Evolutionary conservation across 306 rosid genomes (phyloP), one percentile per base, ranked within the genome.

Genomic region (Casuarina glauca): DNA sequence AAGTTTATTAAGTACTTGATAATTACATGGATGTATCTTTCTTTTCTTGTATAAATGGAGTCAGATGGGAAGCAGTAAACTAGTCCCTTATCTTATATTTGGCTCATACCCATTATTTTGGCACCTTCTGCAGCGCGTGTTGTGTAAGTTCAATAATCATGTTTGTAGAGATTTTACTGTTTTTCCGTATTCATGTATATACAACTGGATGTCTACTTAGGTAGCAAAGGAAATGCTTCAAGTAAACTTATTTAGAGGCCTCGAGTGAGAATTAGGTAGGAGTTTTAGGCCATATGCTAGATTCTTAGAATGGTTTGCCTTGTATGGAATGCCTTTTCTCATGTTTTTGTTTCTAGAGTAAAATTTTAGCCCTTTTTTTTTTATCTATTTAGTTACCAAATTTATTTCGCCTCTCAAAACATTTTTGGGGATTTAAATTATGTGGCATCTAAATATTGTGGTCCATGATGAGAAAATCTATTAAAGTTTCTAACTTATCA

Each of bases 401-500:
- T 20, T 20, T 20, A 20, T 5, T 12, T 36, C n/a, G 1, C 8
- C 36, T 62, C 5, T 36, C 17, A 62, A 62, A 60, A 62, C 35
- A 11, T 6, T 20, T 36, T 11, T 9, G 5, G 62, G 70, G 39
- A 76, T 19, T 71, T 72, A 2, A 20, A 61, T 36, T 36, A 42
- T 46, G 74, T 38, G 83, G 70, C 73, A 58, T 76, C 67, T 43
- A 39, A 54, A 20, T 20, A 20, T 20, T 20, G 26, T 20, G 26
- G 26, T 20, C 26, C 26, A 20, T 20, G 26, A 20, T 20, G 58
- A 4, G 54, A 19, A 69, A 51, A 51, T 35, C 8, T 36, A 41
- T 32, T 46, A 73, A 42, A 42, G 12, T 13, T 6, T 62, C 61
- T 20, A 76, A 77, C 88, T 70, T 82, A 94, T 97, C 91, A 94